Evolutionary conservation across 2,329 filamentous ascomycete genomes (phyloP).

Genomic region (Aspergillus fijiensis): DNA sequence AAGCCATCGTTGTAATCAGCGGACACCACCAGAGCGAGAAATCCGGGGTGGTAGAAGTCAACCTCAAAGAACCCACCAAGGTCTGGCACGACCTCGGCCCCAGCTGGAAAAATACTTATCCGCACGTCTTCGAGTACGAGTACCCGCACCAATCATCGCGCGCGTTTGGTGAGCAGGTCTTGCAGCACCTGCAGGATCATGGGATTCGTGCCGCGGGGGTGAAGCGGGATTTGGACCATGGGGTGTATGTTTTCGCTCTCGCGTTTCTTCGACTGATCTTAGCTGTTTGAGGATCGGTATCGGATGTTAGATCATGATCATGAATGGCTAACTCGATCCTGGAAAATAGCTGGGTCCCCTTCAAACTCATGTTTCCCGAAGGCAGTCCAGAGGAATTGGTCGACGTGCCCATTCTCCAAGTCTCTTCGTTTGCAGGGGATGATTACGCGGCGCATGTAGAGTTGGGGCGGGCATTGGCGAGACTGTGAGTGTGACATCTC

Average conservation of each 20-base stretch:
- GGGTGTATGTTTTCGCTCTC: neutral
- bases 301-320: too few relatives aligned
- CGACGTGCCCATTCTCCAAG: neutral
- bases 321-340: too few relatives aligned
- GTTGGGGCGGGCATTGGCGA: neutral
- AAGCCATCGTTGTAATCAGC: neutral
- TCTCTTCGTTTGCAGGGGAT: neutral
- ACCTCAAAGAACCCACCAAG: slow-evolving; percentile 1
- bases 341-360: neutral
- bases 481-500: neutral
- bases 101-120: slow-evolving; percentile 1
- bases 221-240: slow-evolving; percentile 1
- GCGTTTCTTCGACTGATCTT: neutral
- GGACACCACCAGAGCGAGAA: neutral
- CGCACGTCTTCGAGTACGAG: slow-evolving; percentile 3
- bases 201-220: slow-evolving; percentile 1
- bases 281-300: neutral
- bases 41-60: neutral
- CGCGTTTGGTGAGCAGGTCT: neutral
- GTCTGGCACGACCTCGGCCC: slow-evolving; percentile 5
- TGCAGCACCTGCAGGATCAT: neutral
- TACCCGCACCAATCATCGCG: neutral
- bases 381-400: neutral
- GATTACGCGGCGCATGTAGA: neutral
- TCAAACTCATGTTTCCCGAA: slow-evolving; percentile 5